A percentile compares a stretch with the other conserved stretches of the same genome.
Conservation (phyloP, 2,329 filamentous ascomycete genomes). For the Didymella keratinophila region DNA sequence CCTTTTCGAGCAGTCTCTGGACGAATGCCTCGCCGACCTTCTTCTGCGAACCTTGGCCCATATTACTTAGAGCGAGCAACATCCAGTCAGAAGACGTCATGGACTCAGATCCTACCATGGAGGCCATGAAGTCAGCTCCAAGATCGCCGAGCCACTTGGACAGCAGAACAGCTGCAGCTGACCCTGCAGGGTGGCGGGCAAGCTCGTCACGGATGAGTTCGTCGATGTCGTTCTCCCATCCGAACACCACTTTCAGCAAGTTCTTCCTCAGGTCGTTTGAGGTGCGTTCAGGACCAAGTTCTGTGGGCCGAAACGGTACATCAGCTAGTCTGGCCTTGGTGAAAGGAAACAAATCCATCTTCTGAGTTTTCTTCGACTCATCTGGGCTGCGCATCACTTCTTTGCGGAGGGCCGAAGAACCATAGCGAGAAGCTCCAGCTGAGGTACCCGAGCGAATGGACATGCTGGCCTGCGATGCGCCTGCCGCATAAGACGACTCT, state of each 20-base stretch:
- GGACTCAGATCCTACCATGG: slow-evolving; percentile 77
- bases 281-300: slow-evolving; percentile 56
- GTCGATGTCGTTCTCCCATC: slow-evolving; percentile 87
- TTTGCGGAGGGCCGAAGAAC: slow-evolving; percentile 76
- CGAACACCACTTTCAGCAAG: slow-evolving; percentile 94
- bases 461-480: slow-evolving; percentile 60
- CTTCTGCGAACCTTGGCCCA: slow-evolving; percentile 79
- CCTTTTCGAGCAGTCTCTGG: slow-evolving; percentile 85
- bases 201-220: slow-evolving; percentile 86
- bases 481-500: slow-evolving; percentile 59
- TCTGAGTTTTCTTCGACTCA: slow-evolving; percentile 63
- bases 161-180: slow-evolving; percentile 80
- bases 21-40: slow-evolving; percentile 91
- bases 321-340: slow-evolving; percentile 82
- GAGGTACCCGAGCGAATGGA: slow-evolving; percentile 61
- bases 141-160: slow-evolving; percentile 93
- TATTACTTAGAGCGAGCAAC: slow-evolving; percentile 88
- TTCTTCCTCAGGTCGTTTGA: slow-evolving; percentile 82
- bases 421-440: slow-evolving; percentile 58
- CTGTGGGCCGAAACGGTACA: slow-evolving; percentile 78
- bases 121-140: slow-evolving; percentile 79
- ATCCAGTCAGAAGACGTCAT: slow-evolving; percentile 98
- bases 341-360: slow-evolving; percentile 85
- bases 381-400: slow-evolving; percentile 82
- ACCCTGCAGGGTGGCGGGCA: slow-evolving; percentile 74